Evolutionary conservation across 2,329 filamentous ascomycete genomes (phyloP).

Genomic region (Anthostomella pinea): DNA sequence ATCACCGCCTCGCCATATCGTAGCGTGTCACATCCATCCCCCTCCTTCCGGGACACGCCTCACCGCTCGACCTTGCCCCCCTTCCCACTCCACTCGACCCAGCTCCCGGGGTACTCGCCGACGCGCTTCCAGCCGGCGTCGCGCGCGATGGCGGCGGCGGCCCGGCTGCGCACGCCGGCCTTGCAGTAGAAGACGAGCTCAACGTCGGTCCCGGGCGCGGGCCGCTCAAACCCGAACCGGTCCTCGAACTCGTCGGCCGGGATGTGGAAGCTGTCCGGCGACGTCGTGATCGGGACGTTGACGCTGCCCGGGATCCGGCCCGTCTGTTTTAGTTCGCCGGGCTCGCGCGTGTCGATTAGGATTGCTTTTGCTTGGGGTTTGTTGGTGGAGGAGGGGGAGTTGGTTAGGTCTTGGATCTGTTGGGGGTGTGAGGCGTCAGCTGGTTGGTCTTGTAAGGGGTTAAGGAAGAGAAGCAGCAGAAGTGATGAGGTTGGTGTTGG

Average conservation of each 20-base stretch:
- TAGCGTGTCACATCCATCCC: neutral
- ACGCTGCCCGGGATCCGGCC: conserved; percentile 77
- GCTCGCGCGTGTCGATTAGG: conserved; percentile 66
- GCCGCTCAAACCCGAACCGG: conserved; percentile 74
- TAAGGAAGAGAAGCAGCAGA: neutral
- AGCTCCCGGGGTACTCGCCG: conserved; percentile 72
- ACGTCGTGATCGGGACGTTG: conserved; percentile 76
- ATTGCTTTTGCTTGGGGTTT: conserved; percentile 7
- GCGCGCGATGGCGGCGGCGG: conserved; percentile 73
- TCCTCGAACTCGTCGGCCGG: conserved; percentile 76
- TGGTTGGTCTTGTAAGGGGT: neutral
- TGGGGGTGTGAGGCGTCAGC: neutral
- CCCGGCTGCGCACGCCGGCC: conserved; percentile 76
- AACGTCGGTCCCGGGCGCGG: conserved; percentile 30
- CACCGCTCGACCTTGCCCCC: conserved; percentile 61
- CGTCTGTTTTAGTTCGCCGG: conserved; percentile 58
- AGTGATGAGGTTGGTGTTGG: too few relatives aligned
- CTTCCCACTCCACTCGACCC: conserved; percentile 76
- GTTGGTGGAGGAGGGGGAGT: conserved; percentile 6
- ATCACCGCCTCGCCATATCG: neutral
- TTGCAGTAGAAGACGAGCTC: conserved; percentile 89
- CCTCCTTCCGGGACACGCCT: conserved; percentile 23
- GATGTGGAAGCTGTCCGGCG: conserved; percentile 78
- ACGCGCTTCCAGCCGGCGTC: conserved; percentile 72
- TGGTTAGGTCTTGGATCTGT: conserved; percentile 21